Conservation (phyloP, 2,329 filamentous ascomycete species). For the Zymoseptoria ardabiliae region DNA sequence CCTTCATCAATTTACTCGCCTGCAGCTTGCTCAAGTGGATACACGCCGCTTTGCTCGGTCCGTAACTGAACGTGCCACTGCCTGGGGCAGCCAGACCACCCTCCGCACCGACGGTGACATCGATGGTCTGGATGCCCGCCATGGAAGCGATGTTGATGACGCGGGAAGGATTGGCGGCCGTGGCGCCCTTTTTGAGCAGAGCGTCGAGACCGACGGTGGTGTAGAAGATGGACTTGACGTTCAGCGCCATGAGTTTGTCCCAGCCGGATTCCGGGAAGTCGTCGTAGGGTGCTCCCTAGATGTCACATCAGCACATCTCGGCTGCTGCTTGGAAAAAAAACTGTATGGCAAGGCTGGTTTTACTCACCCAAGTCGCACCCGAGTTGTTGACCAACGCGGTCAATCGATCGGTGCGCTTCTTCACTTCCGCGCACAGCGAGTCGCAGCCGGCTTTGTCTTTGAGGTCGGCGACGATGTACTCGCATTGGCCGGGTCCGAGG, state of each 20-base stretch:
- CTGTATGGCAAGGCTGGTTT: too few relatives aligned
- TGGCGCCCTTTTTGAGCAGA: conserved; percentile 36
- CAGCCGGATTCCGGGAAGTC: conserved; percentile 52
- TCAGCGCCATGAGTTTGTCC: conserved; percentile 46
- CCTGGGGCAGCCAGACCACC: conserved; percentile 48
- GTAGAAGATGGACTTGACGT: conserved; percentile 35
- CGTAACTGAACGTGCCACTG: conserved; percentile 36
- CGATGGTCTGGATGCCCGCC: conserved; percentile 37
- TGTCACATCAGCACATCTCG: not conserved
- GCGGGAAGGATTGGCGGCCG: conserved; percentile 35
- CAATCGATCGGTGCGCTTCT: conserved; percentile 39
- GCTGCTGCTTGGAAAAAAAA: too few relatives aligned
- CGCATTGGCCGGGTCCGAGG: conserved; percentile 39
- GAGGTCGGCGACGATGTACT: conserved; percentile 38
- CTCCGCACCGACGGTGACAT: conserved; percentile 39
- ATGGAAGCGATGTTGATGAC: conserved; percentile 44
- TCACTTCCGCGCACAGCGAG: conserved; percentile 36
- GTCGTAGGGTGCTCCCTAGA: conserved; percentile 45
- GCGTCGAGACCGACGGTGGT: conserved; percentile 42
- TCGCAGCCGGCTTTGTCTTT: conserved; percentile 38
- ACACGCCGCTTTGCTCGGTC: conserved; percentile 44
- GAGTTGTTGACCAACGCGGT: conserved; percentile 43
- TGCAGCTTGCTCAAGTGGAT: conserved; percentile 51
- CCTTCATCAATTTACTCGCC: conserved; percentile 44
- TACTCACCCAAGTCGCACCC: conserved; percentile 33